A percentile compares a stretch with the other conserved stretches of the same genome.
Conservation (phyloP, 805 yeast genomes). For the Suhomyces tanzawaensis region DNA sequence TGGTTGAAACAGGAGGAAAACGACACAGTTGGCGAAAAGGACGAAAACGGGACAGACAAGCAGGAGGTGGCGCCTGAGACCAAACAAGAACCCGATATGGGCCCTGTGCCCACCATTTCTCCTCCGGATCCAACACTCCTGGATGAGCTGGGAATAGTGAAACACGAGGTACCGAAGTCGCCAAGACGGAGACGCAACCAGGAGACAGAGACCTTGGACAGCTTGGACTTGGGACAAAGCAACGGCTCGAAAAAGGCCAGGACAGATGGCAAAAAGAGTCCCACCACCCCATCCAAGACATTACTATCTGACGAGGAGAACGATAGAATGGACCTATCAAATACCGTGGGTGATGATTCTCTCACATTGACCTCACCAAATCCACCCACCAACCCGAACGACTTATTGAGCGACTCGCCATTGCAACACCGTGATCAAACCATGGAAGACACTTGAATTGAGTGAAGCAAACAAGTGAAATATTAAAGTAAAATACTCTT, state of each 20-base stretch:
- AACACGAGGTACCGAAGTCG: neutral
- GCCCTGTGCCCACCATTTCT: neutral
- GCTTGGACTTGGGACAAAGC: neutral
- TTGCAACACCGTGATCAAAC: too few relatives aligned
- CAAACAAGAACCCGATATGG: neutral
- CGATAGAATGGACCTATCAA: conserved; percentile 4
- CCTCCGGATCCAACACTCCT: neutral
- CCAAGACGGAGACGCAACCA: conserved; percentile 1
- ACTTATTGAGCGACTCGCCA: too few relatives aligned
- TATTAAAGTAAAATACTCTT: too few relatives aligned
- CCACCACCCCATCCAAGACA: conserved; percentile 1
- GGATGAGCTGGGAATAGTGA: neutral
- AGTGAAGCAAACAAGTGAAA: too few relatives aligned
- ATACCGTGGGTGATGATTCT: conserved; percentile 1
- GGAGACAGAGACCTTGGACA: neutral
- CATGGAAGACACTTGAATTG: too few relatives aligned
- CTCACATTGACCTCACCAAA: conserved; percentile 2
- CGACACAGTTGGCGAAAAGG: conserved; percentile 10
- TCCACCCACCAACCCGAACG: too few relatives aligned
- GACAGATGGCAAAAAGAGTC: conserved; percentile 1
- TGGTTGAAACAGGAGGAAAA: conserved; percentile 24
- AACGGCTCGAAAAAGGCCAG: conserved; percentile 3
- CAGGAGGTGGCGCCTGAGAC: neutral
- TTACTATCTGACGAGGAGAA: conserved; percentile 3
- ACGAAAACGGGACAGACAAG: neutral